Evolutionary conservation across 306 rosid genomes (phyloP).

Genomic region (Fagus crenata): DNA sequence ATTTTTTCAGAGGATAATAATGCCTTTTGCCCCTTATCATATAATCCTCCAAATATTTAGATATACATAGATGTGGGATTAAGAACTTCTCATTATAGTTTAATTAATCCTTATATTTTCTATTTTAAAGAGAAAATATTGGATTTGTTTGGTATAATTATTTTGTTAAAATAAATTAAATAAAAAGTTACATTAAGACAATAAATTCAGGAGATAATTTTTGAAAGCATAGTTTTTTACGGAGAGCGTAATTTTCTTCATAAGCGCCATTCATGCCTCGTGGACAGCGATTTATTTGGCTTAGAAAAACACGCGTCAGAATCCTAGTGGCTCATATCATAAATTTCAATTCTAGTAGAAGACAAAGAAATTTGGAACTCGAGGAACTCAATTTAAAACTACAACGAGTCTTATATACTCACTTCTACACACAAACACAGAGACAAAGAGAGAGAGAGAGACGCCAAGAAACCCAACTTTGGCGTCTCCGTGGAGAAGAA

Average conservation of each 20-base stretch:
- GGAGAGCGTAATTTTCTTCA: neutral
- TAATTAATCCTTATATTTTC: too few species aligned
- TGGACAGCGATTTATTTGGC: neutral
- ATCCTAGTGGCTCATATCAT: neutral
- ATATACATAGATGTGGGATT: too few species aligned
- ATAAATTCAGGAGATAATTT: neutral
- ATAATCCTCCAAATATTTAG: too few species aligned
- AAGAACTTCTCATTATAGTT: too few species aligned
- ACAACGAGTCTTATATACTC: constrained; percentile 1
- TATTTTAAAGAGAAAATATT: too few species aligned
- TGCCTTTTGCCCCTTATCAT: too few species aligned
- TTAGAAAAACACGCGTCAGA: constrained; percentile 15
- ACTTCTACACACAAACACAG: constrained; percentile 7
- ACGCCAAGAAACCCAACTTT: too few species aligned
- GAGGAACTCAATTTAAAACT: constrained; percentile 14
- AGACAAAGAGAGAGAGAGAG: neutral
- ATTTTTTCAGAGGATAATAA: too few species aligned
- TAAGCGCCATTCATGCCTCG: neutral
- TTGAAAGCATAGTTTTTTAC: neutral
- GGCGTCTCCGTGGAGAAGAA: neutral
- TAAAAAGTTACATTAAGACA: neutral
- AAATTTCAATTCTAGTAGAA: neutral
- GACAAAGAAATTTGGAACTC: constrained; percentile 28
- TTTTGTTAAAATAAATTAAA: too few species aligned
- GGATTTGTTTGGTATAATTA: too few species aligned